Percentiles rank a stretch among this genome's conserved stretches.
Evolutionary conservation across 805 yeast genomes (phyloP).

Genomic region (Phaffomyces thermotolerans): DNA sequence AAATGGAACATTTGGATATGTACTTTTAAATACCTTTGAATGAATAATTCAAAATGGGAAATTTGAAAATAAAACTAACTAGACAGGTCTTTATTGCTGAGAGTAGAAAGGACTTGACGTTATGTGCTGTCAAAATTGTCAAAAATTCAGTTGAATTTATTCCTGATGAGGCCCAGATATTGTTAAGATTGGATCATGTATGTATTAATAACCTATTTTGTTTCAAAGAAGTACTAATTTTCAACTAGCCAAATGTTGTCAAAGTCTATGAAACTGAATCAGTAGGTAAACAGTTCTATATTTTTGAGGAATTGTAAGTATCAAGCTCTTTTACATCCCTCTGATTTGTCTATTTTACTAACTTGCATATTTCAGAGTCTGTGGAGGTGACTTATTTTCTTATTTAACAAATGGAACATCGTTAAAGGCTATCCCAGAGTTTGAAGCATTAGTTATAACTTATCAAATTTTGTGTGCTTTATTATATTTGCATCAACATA

Average conservation of each 20-base stretch:
- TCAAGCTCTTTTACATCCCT: background rate
- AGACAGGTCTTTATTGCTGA: conserved; percentile 28
- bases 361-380: conserved; percentile 18
- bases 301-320: conserved; percentile 37
- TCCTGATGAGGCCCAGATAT: conserved; percentile 38
- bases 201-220: conserved; percentile 10
- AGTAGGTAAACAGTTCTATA: conserved; percentile 28
- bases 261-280: conserved; percentile 32
- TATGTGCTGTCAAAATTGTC: conserved; percentile 46
- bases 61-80: background rate
- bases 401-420: conserved; percentile 38
- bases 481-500: conserved; percentile 43
- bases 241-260: conserved; percentile 39
- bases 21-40: conserved; percentile 16
- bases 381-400: conserved; percentile 56
- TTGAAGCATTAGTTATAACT: conserved; percentile 44
- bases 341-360: background rate
- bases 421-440: conserved; percentile 40
- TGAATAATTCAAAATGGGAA: background rate
- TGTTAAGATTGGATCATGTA: conserved; percentile 34
- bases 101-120: conserved; percentile 18
- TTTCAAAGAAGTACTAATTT: background rate
- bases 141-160: conserved; percentile 20
- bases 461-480: conserved; percentile 54
- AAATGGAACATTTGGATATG: conserved; percentile 53